Conservation (phyloP, 257 asterid genomes). For the Plantago ovata region DNA sequence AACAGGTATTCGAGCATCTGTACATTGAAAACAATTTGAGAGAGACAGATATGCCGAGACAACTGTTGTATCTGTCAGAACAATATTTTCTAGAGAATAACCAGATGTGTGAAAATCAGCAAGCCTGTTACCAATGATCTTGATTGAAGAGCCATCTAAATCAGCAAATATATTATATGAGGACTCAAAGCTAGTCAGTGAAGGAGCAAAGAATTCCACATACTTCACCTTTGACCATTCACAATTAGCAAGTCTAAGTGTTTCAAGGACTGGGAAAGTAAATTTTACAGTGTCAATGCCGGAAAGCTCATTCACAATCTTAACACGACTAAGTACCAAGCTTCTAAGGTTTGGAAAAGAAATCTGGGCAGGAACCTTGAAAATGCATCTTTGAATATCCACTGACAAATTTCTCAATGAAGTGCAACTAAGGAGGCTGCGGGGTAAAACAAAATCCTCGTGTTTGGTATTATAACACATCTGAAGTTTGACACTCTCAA, state of each 20-base stretch:
- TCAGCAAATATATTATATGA: too few relatives aligned
- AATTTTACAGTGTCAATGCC: background rate
- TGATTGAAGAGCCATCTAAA: background rate
- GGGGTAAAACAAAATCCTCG: background rate
- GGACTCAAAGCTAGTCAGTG: background rate
- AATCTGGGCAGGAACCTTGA: background rate
- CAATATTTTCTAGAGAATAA: background rate
- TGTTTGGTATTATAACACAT: too few relatives aligned
- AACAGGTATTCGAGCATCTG: background rate
- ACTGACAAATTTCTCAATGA: background rate
- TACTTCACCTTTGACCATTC: background rate
- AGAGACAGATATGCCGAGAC: background rate
- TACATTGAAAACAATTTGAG: too few relatives aligned
- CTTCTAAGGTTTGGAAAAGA: background rate
- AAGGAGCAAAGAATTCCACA: constrained; percentile 1
- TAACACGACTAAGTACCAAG: background rate
- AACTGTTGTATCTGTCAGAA: background rate
- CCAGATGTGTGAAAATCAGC: background rate
- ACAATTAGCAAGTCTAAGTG: background rate
- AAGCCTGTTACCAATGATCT: background rate
- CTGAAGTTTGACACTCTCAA: background rate
- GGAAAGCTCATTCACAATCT: background rate
- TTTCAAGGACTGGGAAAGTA: constrained; percentile 1
- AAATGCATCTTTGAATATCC: background rate
- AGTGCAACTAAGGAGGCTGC: background rate